Evolutionary conservation across 495 filamentous ascomycete genomes (phyloP).

Genomic region (Penicillium paxilli): DNA sequence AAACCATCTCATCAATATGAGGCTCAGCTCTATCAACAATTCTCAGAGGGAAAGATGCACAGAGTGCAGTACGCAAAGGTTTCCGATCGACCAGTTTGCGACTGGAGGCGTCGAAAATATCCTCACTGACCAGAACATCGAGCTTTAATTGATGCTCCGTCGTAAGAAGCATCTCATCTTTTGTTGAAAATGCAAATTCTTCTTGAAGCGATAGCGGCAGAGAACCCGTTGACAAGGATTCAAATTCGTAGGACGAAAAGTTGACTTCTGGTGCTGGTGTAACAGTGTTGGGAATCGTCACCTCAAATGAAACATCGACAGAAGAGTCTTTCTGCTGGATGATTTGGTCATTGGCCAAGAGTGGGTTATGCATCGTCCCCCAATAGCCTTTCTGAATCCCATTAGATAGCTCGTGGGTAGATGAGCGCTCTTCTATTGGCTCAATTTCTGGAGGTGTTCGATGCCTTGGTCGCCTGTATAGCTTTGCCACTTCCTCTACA

Average conservation of each 20-base stretch:
- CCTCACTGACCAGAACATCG: slow-evolving; percentile 10
- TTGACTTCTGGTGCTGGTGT: not conserved
- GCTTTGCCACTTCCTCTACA: slow-evolving; percentile 12
- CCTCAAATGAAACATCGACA: slow-evolving; percentile 3
- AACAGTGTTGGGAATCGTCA: not conserved
- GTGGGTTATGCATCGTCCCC: not conserved
- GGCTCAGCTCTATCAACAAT: not conserved
- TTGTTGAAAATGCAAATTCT: not conserved
- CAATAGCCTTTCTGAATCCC: slow-evolving; percentile 11
- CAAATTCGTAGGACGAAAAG: not conserved
- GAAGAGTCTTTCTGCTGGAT: not conserved
- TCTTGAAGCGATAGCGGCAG: not conserved
- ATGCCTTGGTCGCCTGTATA: not conserved
- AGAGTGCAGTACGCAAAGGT: slow-evolving; percentile 1
- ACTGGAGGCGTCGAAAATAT: slow-evolving; percentile 7
- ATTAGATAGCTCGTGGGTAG: slow-evolving; percentile 7
- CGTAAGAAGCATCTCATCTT: slow-evolving; percentile 4
- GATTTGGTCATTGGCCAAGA: not conserved
- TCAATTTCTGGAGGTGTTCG: not conserved
- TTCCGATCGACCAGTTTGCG: slow-evolving; percentile 11
- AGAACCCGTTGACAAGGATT: not conserved
- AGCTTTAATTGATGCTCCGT: slow-evolving; percentile 16
- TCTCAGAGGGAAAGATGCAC: slow-evolving; percentile 13
- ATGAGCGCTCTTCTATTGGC: not conserved
- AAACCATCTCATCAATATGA: not conserved